phyloP scores from a whole-genome alignment of 768 basidiomycete species.

The Jaapia argillacea region DNA sequence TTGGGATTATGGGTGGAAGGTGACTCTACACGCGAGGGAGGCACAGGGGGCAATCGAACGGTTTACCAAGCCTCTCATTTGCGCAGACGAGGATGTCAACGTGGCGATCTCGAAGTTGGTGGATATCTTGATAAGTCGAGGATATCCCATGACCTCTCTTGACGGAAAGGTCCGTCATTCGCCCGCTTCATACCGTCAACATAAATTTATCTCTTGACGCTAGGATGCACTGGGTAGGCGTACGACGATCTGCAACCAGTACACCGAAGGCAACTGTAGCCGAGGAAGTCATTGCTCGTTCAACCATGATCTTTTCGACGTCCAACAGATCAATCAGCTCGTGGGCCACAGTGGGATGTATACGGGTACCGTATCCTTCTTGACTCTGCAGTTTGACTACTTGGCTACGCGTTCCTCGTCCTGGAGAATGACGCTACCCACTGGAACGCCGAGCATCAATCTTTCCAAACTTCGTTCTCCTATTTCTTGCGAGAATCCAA shows the following conservation, averaged over 20 bases:
- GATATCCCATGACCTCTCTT: neutral
- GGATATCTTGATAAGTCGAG: neutral
- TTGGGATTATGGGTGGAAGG: neutral
- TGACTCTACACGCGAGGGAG: neutral
- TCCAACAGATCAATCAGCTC: neutral
- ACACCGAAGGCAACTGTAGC: neutral
- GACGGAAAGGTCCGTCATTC: neutral
- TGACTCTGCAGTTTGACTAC: neutral
- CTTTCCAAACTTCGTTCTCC: no score
- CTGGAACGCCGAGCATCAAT: neutral
- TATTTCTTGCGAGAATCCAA: no score
- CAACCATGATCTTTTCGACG: no score
- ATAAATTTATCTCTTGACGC: neutral
- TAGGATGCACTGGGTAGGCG: neutral
- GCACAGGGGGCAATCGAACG: neutral
- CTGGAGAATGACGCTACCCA: neutral
- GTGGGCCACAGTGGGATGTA: neutral
- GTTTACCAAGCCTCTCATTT: neutral
- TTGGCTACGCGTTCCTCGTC: neutral
- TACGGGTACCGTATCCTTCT: neutral
- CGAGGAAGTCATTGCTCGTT: neutral
- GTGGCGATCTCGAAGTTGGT: neutral
- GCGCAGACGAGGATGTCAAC: neutral
- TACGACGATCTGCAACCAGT: neutral
- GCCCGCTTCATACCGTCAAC: neutral